Base-by-base conservation (phyloP, 1,284 basidiomycete genomes). In the Tranzscheliella williamsii region DNA sequence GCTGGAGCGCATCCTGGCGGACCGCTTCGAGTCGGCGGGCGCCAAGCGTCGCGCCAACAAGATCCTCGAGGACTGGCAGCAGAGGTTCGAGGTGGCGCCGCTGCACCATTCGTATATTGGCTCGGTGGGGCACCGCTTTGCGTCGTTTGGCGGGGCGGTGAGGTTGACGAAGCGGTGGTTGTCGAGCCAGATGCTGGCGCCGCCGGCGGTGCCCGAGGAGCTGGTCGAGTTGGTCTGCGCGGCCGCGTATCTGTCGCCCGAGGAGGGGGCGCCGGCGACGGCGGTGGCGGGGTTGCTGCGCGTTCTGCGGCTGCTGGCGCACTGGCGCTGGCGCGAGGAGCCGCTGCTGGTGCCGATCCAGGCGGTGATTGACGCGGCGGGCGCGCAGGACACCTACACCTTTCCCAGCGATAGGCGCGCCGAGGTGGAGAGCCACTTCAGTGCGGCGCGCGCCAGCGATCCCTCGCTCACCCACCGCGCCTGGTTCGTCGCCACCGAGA, bases 81-180 rank as follows among this genome's bases (percentile, higher is more conserved):
- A 83, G 11, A 82, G 85, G 11, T 98, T 93, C 79, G 81, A 88
- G 11, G 84, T 90, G 64, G 82, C 83, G 0, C 90, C 94, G 0
- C 79, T 85, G 30, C 94, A 98, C 73, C 95, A 98, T 76, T 84
- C 87, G 2, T 87, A 87, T 1, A 82, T 97, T 26, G 84, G 87
- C 1, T 85, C 88, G 2, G 81, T 98, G 27, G 86, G 85, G 41
- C 90, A 95, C 75, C 85, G 85, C 36, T 88, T 86, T 73, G 80
- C 86, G 0, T 87, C 90, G 5, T 95, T 87, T 74, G 82, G 90
- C 2, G 86, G 87, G 5, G 92, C 92, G 0, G 87, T 89, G 17
- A 83, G 95, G 22, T 82, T 98, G 18, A 84, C 90, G 31, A 94
- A 97, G 79, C 84, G 95, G 39, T 99, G 95, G 95, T 80, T 97